Evolutionary conservation across 1,284 basidiomycete species (phyloP).

Genomic region (Ganoderma meredithae): DNA sequence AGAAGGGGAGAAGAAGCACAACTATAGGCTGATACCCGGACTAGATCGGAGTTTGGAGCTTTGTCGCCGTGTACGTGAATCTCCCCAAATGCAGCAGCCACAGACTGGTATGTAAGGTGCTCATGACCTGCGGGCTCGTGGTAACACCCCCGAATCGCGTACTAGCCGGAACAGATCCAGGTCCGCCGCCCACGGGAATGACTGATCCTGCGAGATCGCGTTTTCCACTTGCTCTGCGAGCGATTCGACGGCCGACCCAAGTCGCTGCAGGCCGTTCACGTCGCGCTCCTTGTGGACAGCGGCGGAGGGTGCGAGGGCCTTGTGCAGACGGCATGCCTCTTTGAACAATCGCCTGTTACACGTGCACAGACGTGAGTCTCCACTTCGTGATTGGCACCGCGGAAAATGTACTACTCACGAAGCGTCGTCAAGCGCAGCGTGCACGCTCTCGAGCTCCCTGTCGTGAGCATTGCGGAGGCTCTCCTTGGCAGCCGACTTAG

Average conservation of each 20-base stretch:
- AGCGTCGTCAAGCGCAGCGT: conserved; percentile 31
- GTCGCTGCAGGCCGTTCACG: conserved; percentile 3
- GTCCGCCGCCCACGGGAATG: background rate
- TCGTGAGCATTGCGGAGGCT: conserved; percentile 41
- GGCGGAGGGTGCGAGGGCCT: conserved; percentile 6
- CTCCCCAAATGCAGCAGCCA: background rate
- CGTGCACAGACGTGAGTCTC: background rate
- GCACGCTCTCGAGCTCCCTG: conserved; percentile 44
- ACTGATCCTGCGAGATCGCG: background rate
- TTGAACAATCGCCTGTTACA: conserved; percentile 11
- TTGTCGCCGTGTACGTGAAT: no score
- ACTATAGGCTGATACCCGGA: no score
- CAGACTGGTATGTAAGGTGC: background rate
- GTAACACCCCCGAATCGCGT: background rate
- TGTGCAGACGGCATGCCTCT: conserved; percentile 13
- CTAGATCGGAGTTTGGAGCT: background rate
- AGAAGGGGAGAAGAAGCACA: no score
- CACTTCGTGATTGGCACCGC: no score
- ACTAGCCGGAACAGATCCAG: background rate
- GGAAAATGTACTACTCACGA: conserved; percentile 15
- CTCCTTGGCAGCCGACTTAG: conserved; percentile 46
- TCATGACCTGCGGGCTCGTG: background rate
- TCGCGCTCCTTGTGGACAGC: conserved; percentile 1
- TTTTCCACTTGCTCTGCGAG: conserved; percentile 1
- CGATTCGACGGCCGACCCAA: background rate